Evolutionary conservation across 2,329 filamentous ascomycete species (phyloP).

Genomic region (Epichloe bromicola): DNA sequence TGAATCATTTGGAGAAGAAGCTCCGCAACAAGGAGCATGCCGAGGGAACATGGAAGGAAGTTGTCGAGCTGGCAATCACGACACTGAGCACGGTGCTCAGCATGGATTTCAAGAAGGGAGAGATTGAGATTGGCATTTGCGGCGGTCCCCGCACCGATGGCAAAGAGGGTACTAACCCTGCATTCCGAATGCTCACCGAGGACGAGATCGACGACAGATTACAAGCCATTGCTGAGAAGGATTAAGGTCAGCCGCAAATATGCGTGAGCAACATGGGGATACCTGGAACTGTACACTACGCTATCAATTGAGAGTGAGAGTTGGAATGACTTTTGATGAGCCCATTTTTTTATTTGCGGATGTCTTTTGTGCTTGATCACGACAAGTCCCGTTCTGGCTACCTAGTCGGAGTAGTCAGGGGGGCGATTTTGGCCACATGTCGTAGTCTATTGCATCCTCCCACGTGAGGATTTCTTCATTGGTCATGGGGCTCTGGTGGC

Average conservation of each 20-base stretch:
- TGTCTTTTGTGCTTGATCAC: too few species aligned
- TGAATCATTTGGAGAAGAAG: constrained; percentile 99
- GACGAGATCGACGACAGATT: constrained; percentile 97
- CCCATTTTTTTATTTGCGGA: background rate
- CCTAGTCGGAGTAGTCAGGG: background rate
- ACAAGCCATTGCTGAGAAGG: constrained; percentile 97
- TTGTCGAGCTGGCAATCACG: constrained; percentile 92
- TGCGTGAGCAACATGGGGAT: background rate
- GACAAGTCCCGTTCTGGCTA: background rate
- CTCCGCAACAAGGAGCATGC: constrained; percentile 97
- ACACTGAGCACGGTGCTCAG: constrained; percentile 92
- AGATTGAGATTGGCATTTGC: constrained; percentile 95
- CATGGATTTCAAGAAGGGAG: constrained; percentile 99
- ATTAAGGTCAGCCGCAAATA: constrained; percentile 40
- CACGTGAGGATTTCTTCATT: background rate
- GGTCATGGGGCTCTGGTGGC: too few species aligned
- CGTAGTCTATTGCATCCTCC: background rate
- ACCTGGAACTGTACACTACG: background rate
- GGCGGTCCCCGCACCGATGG: constrained; percentile 76
- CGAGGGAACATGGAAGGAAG: constrained; percentile 89
- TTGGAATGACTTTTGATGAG: background rate
- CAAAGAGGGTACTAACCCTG: constrained; percentile 63
- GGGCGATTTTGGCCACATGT: background rate
- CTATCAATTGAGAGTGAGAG: constrained; percentile 1
- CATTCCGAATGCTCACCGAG: constrained; percentile 82